phyloP scores from a whole-genome alignment of 2,329 filamentous ascomycete genomes.

The Aspergillus bombycis region DNA sequence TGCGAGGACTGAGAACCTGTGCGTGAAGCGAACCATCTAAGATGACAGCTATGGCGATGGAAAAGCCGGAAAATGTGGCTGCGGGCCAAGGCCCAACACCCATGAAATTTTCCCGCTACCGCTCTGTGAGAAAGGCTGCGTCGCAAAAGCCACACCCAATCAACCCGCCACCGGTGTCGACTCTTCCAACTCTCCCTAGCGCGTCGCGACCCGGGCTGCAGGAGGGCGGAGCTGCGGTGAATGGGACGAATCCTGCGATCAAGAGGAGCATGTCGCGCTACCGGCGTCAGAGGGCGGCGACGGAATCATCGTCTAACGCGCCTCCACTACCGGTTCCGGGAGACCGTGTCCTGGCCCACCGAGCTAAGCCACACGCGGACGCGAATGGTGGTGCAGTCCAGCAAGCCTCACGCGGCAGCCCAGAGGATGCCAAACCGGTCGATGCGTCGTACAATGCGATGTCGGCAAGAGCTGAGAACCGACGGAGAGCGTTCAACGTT shows the following conservation, averaged over 20 bases:
- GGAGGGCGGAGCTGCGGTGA: not conserved
- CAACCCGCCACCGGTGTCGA: constrained; percentile 9
- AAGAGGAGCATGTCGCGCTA: constrained; percentile 41
- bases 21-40: not conserved
- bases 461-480: not conserved
- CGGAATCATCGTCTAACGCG: constrained; percentile 12
- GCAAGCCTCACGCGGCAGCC: not conserved
- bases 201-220: constrained; percentile 14
- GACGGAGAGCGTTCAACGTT: constrained; percentile 6
- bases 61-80: constrained; percentile 21
- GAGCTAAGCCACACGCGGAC: not conserved
- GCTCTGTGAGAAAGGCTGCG: constrained; percentile 56
- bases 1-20: not conserved
- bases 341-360: constrained; percentile 13
- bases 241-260: constrained; percentile 11
- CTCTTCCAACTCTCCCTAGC: constrained; percentile 22
- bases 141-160: constrained; percentile 34
- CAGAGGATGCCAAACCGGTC: not conserved
- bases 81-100: constrained; percentile 21
- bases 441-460: not conserved
- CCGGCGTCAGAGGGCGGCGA: constrained; percentile 30
- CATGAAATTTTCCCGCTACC: constrained; percentile 60
- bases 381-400: not conserved
- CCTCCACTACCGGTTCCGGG: constrained; percentile 17
- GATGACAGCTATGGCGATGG: constrained; percentile 23